Evolutionary conservation across 768 basidiomycete genomes (phyloP).

Genomic region (Terana coerulea): DNA sequence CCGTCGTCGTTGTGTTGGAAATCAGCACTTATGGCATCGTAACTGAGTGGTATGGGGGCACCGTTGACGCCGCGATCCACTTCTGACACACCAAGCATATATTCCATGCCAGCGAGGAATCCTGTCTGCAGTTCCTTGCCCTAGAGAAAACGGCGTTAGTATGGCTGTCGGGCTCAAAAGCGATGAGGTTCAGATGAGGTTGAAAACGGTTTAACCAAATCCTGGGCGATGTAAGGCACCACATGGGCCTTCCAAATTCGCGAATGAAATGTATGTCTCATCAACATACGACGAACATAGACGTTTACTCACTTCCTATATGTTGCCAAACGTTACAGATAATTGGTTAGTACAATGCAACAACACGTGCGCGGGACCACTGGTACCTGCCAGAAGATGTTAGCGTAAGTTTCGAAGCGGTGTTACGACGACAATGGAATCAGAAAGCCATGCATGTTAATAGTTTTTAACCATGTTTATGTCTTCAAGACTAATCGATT

Average conservation of each 20-base stretch:
- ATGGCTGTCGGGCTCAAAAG: constrained; percentile 1
- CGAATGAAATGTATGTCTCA: constrained; percentile 65
- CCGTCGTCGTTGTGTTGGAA: constrained; percentile 56
- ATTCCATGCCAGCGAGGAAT: constrained; percentile 80
- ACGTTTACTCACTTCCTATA: constrained; percentile 38
- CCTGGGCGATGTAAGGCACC: constrained; percentile 61
- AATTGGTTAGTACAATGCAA: constrained; percentile 2
- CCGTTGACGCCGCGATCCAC: constrained; percentile 13
- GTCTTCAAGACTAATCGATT: constrained; percentile 98
- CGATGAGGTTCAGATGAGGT: constrained; percentile 58
- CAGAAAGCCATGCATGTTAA: constrained; percentile 40
- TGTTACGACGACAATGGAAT: constrained; percentile 17
- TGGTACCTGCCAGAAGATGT: constrained; percentile 22
- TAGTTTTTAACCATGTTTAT: constrained; percentile 60
- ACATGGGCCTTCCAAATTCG: constrained; percentile 55
- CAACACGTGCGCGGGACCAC: constrained; percentile 3
- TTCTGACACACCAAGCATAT: constrained; percentile 55
- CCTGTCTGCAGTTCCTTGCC: constrained; percentile 70
- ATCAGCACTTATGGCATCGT: constrained; percentile 60
- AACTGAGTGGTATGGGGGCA: constrained; percentile 25
- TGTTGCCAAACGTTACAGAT: constrained; percentile 1
- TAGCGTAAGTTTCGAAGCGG: constrained; percentile 21
- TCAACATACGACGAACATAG: constrained; percentile 26
- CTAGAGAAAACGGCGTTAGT: constrained; percentile 32
- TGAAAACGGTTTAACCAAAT: constrained; percentile 61